phyloP scores from a whole-genome alignment of 306 rosid genomes.

The Begonia fuchsioides region DNA sequence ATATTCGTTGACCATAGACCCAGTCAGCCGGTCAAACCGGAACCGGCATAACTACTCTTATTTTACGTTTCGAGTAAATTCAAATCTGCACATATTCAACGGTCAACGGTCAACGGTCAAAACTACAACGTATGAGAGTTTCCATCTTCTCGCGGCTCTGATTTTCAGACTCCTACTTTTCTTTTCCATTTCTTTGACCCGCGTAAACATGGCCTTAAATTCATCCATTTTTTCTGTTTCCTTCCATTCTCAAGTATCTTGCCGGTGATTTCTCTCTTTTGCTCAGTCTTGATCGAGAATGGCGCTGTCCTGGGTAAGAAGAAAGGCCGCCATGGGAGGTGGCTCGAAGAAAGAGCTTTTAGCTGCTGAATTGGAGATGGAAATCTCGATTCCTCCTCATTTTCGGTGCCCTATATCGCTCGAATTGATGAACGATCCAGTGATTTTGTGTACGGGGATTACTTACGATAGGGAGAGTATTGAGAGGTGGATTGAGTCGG shows the following conservation, averaged over 20 bases:
- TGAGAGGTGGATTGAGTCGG: slow-evolving; percentile 66
- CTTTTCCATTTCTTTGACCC: slow-evolving; percentile 26
- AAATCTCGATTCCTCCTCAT: slow-evolving; percentile 37
- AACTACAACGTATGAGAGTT: not conserved
- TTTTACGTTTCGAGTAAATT: not conserved
- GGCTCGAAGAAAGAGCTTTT: slow-evolving; percentile 17
- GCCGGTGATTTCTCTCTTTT: not conserved
- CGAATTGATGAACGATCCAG: slow-evolving; percentile 92
- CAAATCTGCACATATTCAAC: slow-evolving; percentile 27
- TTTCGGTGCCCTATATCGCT: slow-evolving; percentile 82
- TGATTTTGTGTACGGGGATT: slow-evolving; percentile 58
- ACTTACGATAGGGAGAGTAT: slow-evolving; percentile 74
- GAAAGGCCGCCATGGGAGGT: slow-evolving; percentile 25
- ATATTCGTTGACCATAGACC: not conserved
- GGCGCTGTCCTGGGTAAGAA: slow-evolving; percentile 55
- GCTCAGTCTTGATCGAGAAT: slow-evolving; percentile 10
- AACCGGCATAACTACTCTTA: not conserved
- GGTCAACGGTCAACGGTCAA: slow-evolving; percentile 65
- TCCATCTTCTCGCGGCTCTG: not conserved
- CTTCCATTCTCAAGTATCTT: not conserved
- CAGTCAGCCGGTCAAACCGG: not conserved
- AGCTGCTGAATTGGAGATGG: slow-evolving; percentile 26
- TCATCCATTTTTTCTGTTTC: not conserved
- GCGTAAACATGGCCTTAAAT: slow-evolving; percentile 2
- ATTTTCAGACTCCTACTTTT: not conserved